phyloP scores from a whole-genome alignment of 1,139 yeast genomes.

The Sugiyamaella xylanicola region DNA sequence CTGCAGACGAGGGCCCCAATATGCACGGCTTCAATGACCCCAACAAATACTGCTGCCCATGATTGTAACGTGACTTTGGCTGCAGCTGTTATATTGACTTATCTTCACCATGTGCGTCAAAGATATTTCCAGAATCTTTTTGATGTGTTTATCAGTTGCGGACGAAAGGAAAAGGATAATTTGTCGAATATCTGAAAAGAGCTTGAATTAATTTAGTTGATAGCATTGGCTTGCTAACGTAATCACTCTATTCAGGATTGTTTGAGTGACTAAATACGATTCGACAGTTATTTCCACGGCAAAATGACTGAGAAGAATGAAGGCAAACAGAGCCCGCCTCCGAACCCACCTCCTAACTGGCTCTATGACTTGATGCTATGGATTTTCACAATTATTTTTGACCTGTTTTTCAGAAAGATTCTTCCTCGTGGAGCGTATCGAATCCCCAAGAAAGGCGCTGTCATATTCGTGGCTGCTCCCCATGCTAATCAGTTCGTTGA shows the following conservation, averaged over 20 bases:
- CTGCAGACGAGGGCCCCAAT: too few species aligned
- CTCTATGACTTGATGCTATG: slow-evolving; percentile 44
- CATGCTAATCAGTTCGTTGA: slow-evolving; percentile 97
- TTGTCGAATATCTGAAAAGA: background rate
- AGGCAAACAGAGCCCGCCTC: slow-evolving; percentile 22
- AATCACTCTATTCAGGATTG: background rate
- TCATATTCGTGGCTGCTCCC: slow-evolving; percentile 95
- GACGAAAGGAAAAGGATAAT: background rate
- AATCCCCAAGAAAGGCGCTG: slow-evolving; percentile 80
- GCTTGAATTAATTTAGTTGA: background rate
- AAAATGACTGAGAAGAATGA: background rate
- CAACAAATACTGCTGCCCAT: too few species aligned
- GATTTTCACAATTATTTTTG: slow-evolving; percentile 47
- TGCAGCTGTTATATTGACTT: background rate
- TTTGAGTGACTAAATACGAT: background rate
- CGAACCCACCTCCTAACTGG: slow-evolving; percentile 28
- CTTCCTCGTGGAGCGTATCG: slow-evolving; percentile 89
- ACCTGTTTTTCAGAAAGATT: slow-evolving; percentile 81
- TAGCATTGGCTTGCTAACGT: background rate
- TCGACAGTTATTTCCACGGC: background rate
- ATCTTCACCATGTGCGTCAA: background rate
- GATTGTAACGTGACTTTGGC: background rate
- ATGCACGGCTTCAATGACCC: background rate
- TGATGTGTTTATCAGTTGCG: background rate
- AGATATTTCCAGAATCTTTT: background rate